phyloP scores from a whole-genome alignment of 2,329 filamentous ascomycete species.

The Colletotrichum sp. region DNA sequence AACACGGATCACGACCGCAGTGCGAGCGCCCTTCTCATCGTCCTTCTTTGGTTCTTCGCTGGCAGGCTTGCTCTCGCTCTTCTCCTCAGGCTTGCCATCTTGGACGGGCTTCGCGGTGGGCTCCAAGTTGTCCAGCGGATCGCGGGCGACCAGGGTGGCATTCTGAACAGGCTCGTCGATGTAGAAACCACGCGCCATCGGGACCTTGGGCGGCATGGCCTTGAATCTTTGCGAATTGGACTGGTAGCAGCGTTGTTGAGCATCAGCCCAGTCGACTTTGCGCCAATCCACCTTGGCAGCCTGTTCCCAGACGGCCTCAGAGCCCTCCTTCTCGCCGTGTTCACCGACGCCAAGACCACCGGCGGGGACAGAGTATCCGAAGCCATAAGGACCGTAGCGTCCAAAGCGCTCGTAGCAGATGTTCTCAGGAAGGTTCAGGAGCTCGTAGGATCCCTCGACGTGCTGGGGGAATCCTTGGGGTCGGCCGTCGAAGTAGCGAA shows the following conservation, averaged over 20 bases:
- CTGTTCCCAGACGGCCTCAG: slow-evolving; percentile 78
- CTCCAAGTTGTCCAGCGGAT: slow-evolving; percentile 12
- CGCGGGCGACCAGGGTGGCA: slow-evolving; percentile 22
- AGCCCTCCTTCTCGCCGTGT: slow-evolving; percentile 81
- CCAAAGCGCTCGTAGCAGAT: slow-evolving; percentile 95
- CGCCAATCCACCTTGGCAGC: slow-evolving; percentile 77
- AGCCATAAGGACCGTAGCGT: slow-evolving; percentile 85
- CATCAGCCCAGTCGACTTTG: slow-evolving; percentile 78
- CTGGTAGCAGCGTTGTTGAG: slow-evolving; percentile 74
- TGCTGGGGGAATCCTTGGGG: slow-evolving; percentile 85
- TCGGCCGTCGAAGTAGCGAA: slow-evolving; percentile 79
- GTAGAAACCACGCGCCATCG: slow-evolving; percentile 56
- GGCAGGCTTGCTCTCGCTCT: neutral
- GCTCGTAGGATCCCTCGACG: slow-evolving; percentile 83
- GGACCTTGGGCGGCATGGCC: slow-evolving; percentile 42
- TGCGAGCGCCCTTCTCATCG: slow-evolving; percentile 55
- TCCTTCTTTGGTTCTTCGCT: slow-evolving; percentile 24
- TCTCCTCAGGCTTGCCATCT: neutral
- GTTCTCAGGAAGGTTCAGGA: slow-evolving; percentile 79
- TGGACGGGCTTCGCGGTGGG: neutral
- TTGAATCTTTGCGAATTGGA: slow-evolving; percentile 75
- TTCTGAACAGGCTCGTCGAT: slow-evolving; percentile 40
- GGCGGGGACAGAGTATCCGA: slow-evolving; percentile 79
- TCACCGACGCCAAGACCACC: slow-evolving; percentile 88
- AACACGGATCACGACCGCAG: slow-evolving; percentile 80